Conservation (phyloP, 2,329 filamentous ascomycete species). For the Sclerotinia trifoliorum region DNA sequence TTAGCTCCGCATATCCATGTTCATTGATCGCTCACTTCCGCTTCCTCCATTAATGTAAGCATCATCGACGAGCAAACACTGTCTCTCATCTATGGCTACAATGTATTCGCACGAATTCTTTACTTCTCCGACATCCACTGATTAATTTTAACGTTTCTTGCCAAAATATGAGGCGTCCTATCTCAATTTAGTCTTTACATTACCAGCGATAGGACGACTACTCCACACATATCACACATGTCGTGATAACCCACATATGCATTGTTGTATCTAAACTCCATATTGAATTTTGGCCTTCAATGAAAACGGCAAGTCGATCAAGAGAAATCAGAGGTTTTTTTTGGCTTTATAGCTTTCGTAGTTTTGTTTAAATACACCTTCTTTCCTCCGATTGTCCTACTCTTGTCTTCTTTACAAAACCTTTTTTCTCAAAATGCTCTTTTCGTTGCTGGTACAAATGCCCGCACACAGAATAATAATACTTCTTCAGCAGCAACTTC, state of each 20-base stretch:
- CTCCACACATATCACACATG: background rate
- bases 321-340: background rate
- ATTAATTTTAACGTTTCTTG: background rate
- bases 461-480: background rate
- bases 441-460: background rate
- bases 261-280: too few relatives aligned
- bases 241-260: background rate
- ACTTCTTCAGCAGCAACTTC: background rate
- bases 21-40: background rate
- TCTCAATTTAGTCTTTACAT: background rate
- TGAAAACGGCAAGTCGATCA: constrained; percentile 5
- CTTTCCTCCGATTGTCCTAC: background rate
- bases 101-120: background rate
- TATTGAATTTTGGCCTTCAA: background rate
- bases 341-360: background rate
- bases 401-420: background rate
- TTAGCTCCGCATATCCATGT: constrained; percentile 4
- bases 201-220: background rate
- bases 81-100: background rate
- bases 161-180: background rate
- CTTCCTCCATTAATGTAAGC: background rate
- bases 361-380: background rate
- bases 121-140: background rate
- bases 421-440: background rate
- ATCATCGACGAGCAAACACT: background rate